A percentile compares a stretch with the other conserved stretches of the same genome.
Conservation (phyloP, 257 asterid species). For the Solanum lycopersicoides region DNA sequence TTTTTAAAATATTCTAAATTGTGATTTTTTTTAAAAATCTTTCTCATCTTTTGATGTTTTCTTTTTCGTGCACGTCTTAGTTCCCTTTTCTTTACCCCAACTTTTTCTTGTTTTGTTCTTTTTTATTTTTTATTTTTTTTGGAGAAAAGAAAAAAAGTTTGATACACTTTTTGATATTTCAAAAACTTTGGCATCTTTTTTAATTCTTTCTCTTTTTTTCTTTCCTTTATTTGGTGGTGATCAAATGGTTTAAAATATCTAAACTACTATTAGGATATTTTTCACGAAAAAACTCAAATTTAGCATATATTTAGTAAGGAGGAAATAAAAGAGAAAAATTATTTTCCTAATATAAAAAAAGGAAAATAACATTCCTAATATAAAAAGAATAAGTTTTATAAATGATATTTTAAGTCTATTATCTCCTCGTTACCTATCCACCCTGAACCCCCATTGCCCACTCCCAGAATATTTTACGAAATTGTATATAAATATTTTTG, state of each 20-base stretch:
- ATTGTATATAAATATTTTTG: no score
- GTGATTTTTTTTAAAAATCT: neutral
- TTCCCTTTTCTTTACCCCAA: neutral
- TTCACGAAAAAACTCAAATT: neutral
- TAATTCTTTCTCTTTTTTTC: neutral
- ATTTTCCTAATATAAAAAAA: no score
- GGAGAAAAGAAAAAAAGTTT: neutral
- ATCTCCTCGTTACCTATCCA: neutral
- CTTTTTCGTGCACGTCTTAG: neutral
- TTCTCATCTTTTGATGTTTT: neutral
- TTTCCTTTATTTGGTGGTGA: neutral
- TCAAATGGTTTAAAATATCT: neutral
- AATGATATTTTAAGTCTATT: no score
- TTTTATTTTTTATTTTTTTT: neutral
- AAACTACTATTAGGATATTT: neutral
- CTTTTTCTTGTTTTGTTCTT: neutral
- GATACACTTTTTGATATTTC: neutral
- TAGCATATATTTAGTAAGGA: neutral
- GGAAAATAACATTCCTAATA: no score
- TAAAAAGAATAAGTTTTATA: no score
- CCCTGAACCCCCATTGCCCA: neutral
- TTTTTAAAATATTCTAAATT: neutral
- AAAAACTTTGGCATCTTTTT: neutral
- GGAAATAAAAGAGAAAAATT: no score
- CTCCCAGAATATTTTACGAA: neutral